These are phyloP conservation scores for Chrysochromulina parva DNA, from an alignment of 78 protist species.

Conservation along the genomic window DNA sequence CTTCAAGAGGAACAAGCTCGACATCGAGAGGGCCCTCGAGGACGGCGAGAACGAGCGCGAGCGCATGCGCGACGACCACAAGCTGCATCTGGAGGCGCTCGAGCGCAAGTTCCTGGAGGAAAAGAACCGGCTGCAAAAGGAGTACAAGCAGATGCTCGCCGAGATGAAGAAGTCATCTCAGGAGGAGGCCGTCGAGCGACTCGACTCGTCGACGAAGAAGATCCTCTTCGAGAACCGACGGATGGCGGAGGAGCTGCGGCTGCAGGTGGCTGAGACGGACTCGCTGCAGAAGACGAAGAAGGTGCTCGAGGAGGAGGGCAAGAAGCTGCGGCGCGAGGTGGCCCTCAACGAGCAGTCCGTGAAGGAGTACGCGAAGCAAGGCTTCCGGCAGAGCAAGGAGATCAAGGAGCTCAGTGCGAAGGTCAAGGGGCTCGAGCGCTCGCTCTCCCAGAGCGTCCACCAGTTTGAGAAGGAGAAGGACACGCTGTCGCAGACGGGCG, in stretches of 20 bases:
- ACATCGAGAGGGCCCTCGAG: no score
- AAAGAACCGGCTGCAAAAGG: not conserved
- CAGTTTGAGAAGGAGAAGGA: not conserved
- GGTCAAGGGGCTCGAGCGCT: not conserved
- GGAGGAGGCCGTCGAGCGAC: constrained; percentile 36
- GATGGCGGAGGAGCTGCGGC: constrained; percentile 38
- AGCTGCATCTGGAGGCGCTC: not conserved
- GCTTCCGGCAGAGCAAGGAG: not conserved
- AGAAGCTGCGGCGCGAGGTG: constrained; percentile 1
- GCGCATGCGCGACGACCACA: no score
- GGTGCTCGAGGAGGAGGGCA: not conserved
- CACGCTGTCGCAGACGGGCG: not conserved
- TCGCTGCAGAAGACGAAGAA: not conserved
- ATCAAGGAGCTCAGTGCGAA: not conserved
- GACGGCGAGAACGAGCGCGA: no score
- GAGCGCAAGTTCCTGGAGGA: constrained; percentile 32
- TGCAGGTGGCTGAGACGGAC: constrained; percentile 27
- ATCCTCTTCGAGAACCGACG: constrained; percentile 10
- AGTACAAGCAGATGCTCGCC: constrained; percentile 21
- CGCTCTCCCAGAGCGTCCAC: not conserved
- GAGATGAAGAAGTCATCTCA: constrained; percentile 1
- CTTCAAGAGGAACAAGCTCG: not conserved
- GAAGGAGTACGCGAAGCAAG: constrained; percentile 25
- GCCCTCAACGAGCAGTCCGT: not conserved
- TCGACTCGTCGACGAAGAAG: constrained; percentile 3